Base-by-base conservation (phyloP, 352 stramenopile genomes). In the Globisporangium yorkense region DNA sequence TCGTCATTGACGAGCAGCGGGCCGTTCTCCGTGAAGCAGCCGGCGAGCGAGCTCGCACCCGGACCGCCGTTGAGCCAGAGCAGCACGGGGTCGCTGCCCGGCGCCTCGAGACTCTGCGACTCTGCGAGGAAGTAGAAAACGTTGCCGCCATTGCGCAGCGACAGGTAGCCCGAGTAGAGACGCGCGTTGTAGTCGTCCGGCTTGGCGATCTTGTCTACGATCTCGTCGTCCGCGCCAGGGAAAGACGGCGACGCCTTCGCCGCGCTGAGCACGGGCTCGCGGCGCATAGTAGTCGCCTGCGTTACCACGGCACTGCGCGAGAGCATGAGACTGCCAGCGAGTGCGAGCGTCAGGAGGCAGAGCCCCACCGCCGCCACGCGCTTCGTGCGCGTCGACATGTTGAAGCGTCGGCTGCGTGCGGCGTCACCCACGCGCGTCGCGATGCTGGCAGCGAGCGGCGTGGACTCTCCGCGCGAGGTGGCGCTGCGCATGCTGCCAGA, bases 21-120 rank as follows among this genome's bases (percentile, higher is more conserved):
- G 0, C 81, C 81, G 56, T 88, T 87, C 63, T 91, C 81, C 2
- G 73, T 71, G 61, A 88, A 89, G 50, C 74, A 81, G 24, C 81
- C 81, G 0, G 65, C 57, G 13, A 92, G 63, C 33, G 79, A 87
- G 50, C 74, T 87, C 8, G 75, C 62, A 0, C 81, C 81, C 0
- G 81, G 81, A 0, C 81, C 81, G 16, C 81, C 81, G 37, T 88
- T 88, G 41, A 88, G 73, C 81, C 81, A 91, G 3, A 89, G 65
- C 52, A 87, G 39, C 52, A 91, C 72, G 0, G 80, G 77, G 63
- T 87, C 78, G 3, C 48, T 51, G 43, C 68, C 57, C 4, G 65
- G 50, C 1, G 67, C 47, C 9, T 56, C 71, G 3, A 54, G 16
- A 51, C 68, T 85, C 63, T 89, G 79, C 10, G 76, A 86, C 56